Base-by-base conservation (phyloP, 1,284 basidiomycete species). In the Ceratobasidium sp. region DNA sequence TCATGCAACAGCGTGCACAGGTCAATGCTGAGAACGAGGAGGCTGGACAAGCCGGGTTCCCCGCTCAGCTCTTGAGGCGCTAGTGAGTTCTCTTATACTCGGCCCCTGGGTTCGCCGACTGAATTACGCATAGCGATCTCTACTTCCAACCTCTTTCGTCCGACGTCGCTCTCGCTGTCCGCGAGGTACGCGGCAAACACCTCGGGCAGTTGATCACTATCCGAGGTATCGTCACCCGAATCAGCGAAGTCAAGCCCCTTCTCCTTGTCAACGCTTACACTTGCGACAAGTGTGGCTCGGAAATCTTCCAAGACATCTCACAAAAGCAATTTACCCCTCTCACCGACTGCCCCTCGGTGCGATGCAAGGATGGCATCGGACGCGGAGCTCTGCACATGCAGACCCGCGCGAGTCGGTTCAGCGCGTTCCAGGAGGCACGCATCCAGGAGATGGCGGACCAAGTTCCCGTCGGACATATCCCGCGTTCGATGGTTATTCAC, bases 391-490 rank as follows among this genome's bases (percentile, higher is more conserved):
- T 99, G 75, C 95, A 98, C 81, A 98, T 99, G 93, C 98, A 99
- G 84, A 98, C 97, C 2, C 89, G 98, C 45, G 98, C 98, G 24
- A 96, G 94, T 84, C 92, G 98, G 75, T 99, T 99, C 84, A 94
- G 93, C 79, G 96, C 97, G 0, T 99, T 99, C 87, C 98, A 99
- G 82, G 98, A 99, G 83, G 91, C 98, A 78, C 98, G 98, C 84
- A 95, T 99, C 62, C 98, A 99, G 83, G 98, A 99, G 84, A 98
- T 99, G 97, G 94, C 98, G 29, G 98, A 99, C 81, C 98, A 99
- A 91, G 98, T 99, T 0, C 98, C 98, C 27, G 97, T 99, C 47
- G 98, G 98, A 2, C 98, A 99, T 82, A 99, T 99, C 76, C 98
- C 98, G 41, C 92, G 98, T 47, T 96, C 96, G 1, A 99, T 99